Evolutionary conservation across 352 stramenopile species (phyloP), one percentile per base, ranked within the genome.

Genomic region (Stramenopiles sp.): DNA sequence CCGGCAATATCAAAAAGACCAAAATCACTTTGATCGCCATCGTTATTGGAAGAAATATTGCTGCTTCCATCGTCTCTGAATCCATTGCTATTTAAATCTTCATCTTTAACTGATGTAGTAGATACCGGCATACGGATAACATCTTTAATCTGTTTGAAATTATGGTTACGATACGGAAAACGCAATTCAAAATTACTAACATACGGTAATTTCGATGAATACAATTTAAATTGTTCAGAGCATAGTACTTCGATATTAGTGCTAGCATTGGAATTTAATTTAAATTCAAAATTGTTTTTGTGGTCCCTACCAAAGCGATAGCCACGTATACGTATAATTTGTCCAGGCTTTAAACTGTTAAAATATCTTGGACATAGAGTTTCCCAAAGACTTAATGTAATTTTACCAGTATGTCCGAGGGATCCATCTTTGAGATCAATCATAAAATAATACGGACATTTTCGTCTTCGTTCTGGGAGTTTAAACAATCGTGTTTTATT

Each of bases 361-460:
- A 69, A 69, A 69, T 23, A 69, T 20, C 53, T 20, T 23, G 53
- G 53, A 27, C 53, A 69, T 27, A 69, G 53, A 20, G 53, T 69
- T 69, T 69, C 53, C 53, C 53, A 69, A n/a, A n/a, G n/a, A n/a
- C n/a, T n/a, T 23, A 69, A 69, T 27, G 27, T 27, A 69, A 69
- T 27, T 27, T 27, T 69, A 27, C 20, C 20, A 27, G 53, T 20
- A 27, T 69, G 20, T 69, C 20, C 20, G 53, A 69, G 53, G 20
- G 53, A 69, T 27, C 27, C 53, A 27, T 69, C 53, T 23, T 23
- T 23, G 53, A 69, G 20, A 69, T 69, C 53, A 27, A 69, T 27
- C 53, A 69, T 69, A 69, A 69, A 69, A 69, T 69, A 69, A 27
- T 69, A 69, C 53, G 53, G 53, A 69, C 53, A 69, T 69, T 69